Evolutionary conservation across 163 green algal species (phyloP).

Genomic region (Prototheca stagnorum): DNA sequence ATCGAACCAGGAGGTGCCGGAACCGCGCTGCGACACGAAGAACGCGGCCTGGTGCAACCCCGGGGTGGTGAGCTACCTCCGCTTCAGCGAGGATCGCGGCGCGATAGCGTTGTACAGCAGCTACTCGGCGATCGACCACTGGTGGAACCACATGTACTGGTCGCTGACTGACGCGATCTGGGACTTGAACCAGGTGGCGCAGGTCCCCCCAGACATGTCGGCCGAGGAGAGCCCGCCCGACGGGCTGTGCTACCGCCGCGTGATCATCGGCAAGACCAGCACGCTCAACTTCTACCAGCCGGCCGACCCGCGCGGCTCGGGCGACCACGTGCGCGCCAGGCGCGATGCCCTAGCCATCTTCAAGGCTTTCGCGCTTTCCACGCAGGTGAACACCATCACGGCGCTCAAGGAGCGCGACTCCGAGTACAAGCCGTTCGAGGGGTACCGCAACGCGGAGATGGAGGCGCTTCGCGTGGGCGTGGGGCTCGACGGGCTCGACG

Average conservation of each 20-base stretch:
- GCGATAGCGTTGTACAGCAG: constrained; percentile 18
- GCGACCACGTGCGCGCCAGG: too few relatives aligned
- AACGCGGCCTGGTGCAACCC: constrained; percentile 10
- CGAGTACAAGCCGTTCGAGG: too few relatives aligned
- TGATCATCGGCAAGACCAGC: constrained; percentile 20
- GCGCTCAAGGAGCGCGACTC: constrained; percentile 2
- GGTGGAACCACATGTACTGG: constrained; percentile 19
- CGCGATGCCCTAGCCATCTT: too few relatives aligned
- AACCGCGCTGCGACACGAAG: constrained; percentile 6
- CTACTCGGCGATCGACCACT: constrained; percentile 8
- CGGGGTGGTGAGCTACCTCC: constrained; percentile 10
- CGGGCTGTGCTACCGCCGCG: constrained; percentile 12
- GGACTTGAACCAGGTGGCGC: background rate
- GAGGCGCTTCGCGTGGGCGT: constrained; percentile 6
- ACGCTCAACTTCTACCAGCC: constrained; percentile 28
- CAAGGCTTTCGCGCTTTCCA: too few relatives aligned
- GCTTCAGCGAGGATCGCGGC: background rate
- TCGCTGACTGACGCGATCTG: constrained; percentile 16
- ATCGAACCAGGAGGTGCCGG: background rate
- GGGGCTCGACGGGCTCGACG: constrained; percentile 6
- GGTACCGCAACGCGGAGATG: constrained; percentile 2
- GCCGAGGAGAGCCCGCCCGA: too few relatives aligned
- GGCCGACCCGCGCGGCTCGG: too few relatives aligned
- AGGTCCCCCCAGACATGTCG: too few relatives aligned
- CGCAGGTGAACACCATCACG: too few relatives aligned